A percentile compares a stretch with the other conserved stretches of the same genome.
phyloP scores from a whole-genome alignment of 202 grass and related monocot genomes.

The Brachypodium distachyon region DNA sequence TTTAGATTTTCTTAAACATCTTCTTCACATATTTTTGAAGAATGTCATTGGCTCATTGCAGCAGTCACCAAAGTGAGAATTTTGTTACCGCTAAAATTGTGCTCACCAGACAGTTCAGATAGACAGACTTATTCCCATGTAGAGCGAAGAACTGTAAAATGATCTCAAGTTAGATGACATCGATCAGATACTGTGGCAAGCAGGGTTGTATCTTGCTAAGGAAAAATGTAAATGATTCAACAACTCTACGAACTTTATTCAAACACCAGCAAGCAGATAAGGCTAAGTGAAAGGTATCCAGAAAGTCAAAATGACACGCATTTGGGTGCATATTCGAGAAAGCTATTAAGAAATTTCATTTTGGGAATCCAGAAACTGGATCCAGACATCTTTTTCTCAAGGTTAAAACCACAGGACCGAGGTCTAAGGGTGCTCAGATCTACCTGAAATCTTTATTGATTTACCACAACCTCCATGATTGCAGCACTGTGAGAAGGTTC shows the following conservation, averaged over 20 bases:
- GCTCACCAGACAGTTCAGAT: not conserved
- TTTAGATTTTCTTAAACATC: not conserved
- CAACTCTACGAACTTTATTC: not conserved
- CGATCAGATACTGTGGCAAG: slow-evolving; percentile 7
- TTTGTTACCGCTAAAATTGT: not conserved
- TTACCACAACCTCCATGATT: not conserved
- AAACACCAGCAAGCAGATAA: not conserved
- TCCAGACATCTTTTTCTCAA: not conserved
- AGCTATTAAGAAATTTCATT: not conserved
- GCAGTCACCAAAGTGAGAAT: not conserved
- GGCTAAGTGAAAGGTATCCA: not conserved
- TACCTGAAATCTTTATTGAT: not conserved
- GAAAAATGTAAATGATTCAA: not conserved
- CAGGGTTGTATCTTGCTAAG: not conserved
- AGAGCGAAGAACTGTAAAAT: not conserved
- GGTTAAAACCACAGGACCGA: not conserved
- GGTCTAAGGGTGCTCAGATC: not conserved
- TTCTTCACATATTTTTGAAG: not conserved
- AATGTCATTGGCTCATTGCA: slow-evolving; percentile 2
- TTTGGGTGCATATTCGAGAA: no score
- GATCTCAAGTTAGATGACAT: slow-evolving; percentile 2
- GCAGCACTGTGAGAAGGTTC: not conserved
- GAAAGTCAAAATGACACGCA: no score
- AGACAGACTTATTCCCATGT: not conserved
- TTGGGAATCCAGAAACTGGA: not conserved